A percentile compares a stretch with the other conserved stretches of the same genome.
These are phyloP conservation scores for Cladosporium oxysporum DNA, from an alignment of 2,329 filamentous ascomycete species.

Conservation along the genomic window DNA sequence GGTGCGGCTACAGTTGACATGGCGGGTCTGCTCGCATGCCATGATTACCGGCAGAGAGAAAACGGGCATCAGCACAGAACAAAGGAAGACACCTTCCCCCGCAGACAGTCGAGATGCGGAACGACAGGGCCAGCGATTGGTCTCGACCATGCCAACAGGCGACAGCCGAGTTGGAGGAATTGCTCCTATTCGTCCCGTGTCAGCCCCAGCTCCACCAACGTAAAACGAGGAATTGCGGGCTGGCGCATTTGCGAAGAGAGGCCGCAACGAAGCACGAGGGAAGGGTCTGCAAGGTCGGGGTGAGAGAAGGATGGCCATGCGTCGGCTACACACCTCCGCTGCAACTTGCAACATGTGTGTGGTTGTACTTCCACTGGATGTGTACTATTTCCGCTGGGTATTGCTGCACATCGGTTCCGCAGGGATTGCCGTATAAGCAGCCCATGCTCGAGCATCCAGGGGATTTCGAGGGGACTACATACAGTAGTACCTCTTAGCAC, in stretches of 20 bases:
- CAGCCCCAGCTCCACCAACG: conserved; percentile 2
- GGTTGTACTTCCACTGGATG: background rate
- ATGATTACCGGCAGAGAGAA: background rate
- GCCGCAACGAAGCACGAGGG: conserved; percentile 4
- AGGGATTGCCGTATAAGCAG: background rate
- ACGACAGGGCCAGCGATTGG: conserved; percentile 5
- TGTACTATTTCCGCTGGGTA: background rate
- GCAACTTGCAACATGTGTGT: background rate
- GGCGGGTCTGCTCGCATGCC: background rate
- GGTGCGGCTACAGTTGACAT: background rate
- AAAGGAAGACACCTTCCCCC: conserved; percentile 2
- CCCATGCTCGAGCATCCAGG: conserved; percentile 6
- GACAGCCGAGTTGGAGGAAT: background rate
- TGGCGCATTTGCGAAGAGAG: conserved; percentile 8
- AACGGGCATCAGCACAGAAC: background rate
- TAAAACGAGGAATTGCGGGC: conserved; percentile 16
- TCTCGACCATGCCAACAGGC: conserved; percentile 13
- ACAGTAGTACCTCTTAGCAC: background rate
- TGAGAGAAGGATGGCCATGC: conserved; percentile 15
- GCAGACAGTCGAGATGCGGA: conserved; percentile 3
- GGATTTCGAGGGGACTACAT: background rate
- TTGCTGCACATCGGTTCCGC: background rate
- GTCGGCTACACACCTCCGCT: conserved; percentile 6
- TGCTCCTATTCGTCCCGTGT: conserved; percentile 2
- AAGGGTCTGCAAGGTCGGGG: conserved; percentile 17